A percentile compares a stretch with the other conserved stretches of the same genome.
phyloP scores from a whole-genome alignment of 2,329 filamentous ascomycete genomes.

The Diplodia sapinea region DNA sequence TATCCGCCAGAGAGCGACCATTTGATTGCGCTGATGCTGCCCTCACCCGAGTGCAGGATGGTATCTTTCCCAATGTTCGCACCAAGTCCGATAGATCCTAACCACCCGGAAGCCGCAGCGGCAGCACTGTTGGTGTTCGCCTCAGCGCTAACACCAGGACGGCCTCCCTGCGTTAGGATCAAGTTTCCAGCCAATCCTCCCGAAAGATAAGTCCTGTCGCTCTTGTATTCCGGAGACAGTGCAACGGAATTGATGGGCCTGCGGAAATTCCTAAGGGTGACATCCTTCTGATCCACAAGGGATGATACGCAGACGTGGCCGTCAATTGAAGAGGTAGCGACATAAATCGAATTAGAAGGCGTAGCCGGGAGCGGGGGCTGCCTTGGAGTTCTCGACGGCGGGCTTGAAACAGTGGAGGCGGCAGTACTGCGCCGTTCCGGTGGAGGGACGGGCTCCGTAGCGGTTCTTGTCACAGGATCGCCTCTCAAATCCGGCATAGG shows the following conservation, averaged over 20 bases:
- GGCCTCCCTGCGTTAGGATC: slow-evolving; percentile 82
- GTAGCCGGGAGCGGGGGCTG: slow-evolving; percentile 72
- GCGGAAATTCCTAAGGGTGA: slow-evolving; percentile 89
- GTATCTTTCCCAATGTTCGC: slow-evolving; percentile 81
- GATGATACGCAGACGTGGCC: slow-evolving; percentile 94
- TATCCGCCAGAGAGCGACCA: slow-evolving; percentile 95
- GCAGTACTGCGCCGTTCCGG: slow-evolving; percentile 47
- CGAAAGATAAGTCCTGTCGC: slow-evolving; percentile 85
- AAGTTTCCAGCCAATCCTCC: slow-evolving; percentile 88
- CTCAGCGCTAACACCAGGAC: slow-evolving; percentile 76
- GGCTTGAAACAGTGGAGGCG: slow-evolving; percentile 41
- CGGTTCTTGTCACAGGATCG: slow-evolving; percentile 33
- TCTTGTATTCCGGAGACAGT: slow-evolving; percentile 93
- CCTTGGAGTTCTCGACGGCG: slow-evolving; percentile 60
- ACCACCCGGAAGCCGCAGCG: slow-evolving; percentile 85
- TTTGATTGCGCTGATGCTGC: slow-evolving; percentile 86
- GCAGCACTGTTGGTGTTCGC: slow-evolving; percentile 88
- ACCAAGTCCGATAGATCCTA: slow-evolving; percentile 84
- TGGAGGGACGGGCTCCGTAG: slow-evolving; percentile 44
- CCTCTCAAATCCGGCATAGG: slow-evolving; percentile 53
- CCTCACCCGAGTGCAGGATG: slow-evolving; percentile 88
- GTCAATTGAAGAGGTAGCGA: slow-evolving; percentile 92
- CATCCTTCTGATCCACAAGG: slow-evolving; percentile 84
- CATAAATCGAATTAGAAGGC: slow-evolving; percentile 88
- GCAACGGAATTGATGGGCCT: slow-evolving; percentile 90